Conservation (phyloP, 2,329 filamentous ascomycete species). For the Exophiala xenobiotica region DNA sequence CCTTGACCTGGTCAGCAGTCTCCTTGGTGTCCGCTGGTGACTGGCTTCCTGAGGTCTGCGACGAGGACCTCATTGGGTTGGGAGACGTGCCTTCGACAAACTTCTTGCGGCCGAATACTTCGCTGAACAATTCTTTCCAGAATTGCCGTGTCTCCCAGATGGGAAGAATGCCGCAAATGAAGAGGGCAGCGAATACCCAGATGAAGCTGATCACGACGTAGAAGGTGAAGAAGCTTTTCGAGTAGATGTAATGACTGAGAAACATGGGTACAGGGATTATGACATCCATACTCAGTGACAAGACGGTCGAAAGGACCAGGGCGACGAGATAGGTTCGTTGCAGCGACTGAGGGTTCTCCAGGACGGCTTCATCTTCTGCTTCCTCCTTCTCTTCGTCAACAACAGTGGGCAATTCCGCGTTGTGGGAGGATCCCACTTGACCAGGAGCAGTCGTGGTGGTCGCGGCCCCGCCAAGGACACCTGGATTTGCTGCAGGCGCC, state of each 20-base stretch:
- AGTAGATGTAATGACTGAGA: slow-evolving; percentile 75
- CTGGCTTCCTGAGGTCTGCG: not conserved
- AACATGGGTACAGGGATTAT: slow-evolving; percentile 93
- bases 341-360: not conserved
- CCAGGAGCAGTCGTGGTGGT: not conserved
- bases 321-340: slow-evolving; percentile 57
- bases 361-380: not conserved
- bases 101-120: not conserved
- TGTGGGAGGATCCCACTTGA: not conserved
- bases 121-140: slow-evolving; percentile 68
- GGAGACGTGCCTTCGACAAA: not conserved
- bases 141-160: slow-evolving; percentile 57
- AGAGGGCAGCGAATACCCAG: slow-evolving; percentile 64
- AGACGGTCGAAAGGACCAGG: slow-evolving; percentile 56
- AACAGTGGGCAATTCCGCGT: not conserved
- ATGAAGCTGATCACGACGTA: slow-evolving; percentile 75
- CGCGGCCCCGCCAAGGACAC: not conserved
- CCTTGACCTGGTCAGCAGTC: not conserved
- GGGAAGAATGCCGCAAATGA: slow-evolving; percentile 42
- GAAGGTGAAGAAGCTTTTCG: slow-evolving; percentile 75
- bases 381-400: slow-evolving; percentile 1
- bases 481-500: not conserved
- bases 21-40: not conserved
- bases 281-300: slow-evolving; percentile 70
- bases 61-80: not conserved